Base-by-base conservation (phyloP, 352 stramenopile genomes). In the Globisporangium megalacanthum region DNA sequence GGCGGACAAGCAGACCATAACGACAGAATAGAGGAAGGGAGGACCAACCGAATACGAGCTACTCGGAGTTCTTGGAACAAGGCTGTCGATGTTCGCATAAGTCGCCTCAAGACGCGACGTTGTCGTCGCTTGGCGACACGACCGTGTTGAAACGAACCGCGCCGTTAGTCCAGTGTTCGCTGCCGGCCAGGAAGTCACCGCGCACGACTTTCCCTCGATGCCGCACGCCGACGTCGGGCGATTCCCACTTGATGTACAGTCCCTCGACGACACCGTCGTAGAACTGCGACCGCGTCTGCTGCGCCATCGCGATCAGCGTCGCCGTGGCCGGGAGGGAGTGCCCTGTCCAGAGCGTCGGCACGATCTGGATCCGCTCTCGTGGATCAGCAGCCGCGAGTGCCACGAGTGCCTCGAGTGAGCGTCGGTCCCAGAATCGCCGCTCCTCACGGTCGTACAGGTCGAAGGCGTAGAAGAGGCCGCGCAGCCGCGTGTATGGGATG, bases 401-500 rank as follows among this genome's bases (percentile, higher is more conserved):
- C 58, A 72, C 15, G 13, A 82, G 62, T 51, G 66, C 61, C 44
- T 72, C 62, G 19, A 83, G 64, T 6, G 62, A 64, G 13, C 37
- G 33, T 4, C 71, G 65, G 52, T 77, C 71, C 62, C 60, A 77
- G 61, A 91, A 91, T 25, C 61, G 54, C 1, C 63, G 35, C n/a
- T 46, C 66, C 48, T 75, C 58, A 35, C 78, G 72, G 60, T 94
- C 84, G 62, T 75, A 94, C 50, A 96, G 59, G 57, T 91, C 85
- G 60, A 93, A 96, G 14, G 70, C 81, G 58, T 94, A 85, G 55
- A 94, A 94, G 10, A 76, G 50, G 56, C 71, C 83, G 11, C 69
- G 60, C 3, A 96, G 68, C 5, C 57, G 60, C 5, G 76, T 69
- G 62, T 96, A 96, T 59, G 76, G n/a, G 52, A 94, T 82, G 54